A percentile compares a stretch with the other conserved stretches of the same genome.
Conservation (phyloP, 345 rosid genomes). For the Eucalyptus caleyi region DNA sequence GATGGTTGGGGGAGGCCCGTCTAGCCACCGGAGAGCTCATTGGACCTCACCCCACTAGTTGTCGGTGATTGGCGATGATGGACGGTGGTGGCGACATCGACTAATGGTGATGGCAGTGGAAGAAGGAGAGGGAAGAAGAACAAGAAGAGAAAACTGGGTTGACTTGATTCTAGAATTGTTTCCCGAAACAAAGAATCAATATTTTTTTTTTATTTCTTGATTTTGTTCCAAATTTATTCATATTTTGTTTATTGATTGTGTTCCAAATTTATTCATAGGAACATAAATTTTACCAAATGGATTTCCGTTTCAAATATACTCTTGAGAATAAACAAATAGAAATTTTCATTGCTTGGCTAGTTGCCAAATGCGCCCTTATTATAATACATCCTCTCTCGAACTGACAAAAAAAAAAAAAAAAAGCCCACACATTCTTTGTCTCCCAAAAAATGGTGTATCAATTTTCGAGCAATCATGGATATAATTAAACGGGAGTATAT, state of each 20-base stretch:
- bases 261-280: no score
- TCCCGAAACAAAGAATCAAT: fast-evolving
- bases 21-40: fast-evolving
- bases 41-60: no score
- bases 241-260: fast-evolving
- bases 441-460: neutral
- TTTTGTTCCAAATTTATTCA: fast-evolving
- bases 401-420: no score
- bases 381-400: neutral
- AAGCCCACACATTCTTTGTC: neutral
- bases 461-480: neutral
- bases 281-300: fast-evolving
- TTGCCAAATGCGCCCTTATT: no score
- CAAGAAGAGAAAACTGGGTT: no score
- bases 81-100: fast-evolving
- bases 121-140: no score
- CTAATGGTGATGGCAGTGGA: fast-evolving
- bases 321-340: fast-evolving
- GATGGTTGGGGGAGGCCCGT: fast-evolving
- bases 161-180: no score
- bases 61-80: fast-evolving
- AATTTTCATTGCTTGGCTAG: no score
- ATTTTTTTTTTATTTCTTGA: no score
- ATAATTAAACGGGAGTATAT: neutral
- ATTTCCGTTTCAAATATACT: fast-evolving